A percentile compares a stretch with the other conserved stretches of the same genome.
These are phyloP conservation scores for Brassica cretica DNA, from an alignment of 345 rosid species.

Conservation along the genomic window DNA sequence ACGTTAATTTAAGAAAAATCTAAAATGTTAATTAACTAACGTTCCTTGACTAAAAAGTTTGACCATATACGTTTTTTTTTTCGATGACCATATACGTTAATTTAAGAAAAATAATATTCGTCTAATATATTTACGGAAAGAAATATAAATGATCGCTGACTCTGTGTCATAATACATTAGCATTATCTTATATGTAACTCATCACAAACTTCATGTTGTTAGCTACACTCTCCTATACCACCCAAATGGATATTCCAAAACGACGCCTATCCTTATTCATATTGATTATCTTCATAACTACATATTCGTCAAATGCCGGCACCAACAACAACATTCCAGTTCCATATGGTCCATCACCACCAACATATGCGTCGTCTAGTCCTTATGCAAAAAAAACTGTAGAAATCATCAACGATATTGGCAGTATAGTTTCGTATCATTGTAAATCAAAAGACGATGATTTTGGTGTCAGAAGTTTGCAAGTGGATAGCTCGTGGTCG, in stretches of 20 bases:
- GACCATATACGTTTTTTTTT: too few species aligned
- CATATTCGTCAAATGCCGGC: slow-evolving; percentile 8
- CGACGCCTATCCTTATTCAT: neutral
- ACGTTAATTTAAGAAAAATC: too few species aligned
- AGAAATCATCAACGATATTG: slow-evolving; percentile 20
- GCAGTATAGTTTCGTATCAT: slow-evolving; percentile 5
- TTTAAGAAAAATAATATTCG: neutral
- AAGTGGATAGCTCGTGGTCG: slow-evolving; percentile 6
- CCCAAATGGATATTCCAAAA: slow-evolving; percentile 11
- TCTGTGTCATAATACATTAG: neutral
- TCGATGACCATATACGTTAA: too few species aligned
- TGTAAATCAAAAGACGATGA: slow-evolving; percentile 32
- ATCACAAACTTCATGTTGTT: neutral
- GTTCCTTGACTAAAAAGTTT: neutral
- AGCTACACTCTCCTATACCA: neutral
- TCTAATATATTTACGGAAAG: neutral
- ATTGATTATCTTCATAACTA: slow-evolving; percentile 9
- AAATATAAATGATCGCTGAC: neutral
- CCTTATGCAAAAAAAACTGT: neutral
- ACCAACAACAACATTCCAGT: neutral
- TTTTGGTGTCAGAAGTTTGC: slow-evolving; percentile 5
- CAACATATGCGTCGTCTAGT: neutral
- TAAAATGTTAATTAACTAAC: neutral
- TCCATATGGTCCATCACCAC: neutral
- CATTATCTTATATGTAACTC: neutral